Evolutionary conservation across 768 basidiomycete genomes (phyloP), one percentile per base, ranked within the genome.

Genomic region (Kwoniella bestiolae): DNA sequence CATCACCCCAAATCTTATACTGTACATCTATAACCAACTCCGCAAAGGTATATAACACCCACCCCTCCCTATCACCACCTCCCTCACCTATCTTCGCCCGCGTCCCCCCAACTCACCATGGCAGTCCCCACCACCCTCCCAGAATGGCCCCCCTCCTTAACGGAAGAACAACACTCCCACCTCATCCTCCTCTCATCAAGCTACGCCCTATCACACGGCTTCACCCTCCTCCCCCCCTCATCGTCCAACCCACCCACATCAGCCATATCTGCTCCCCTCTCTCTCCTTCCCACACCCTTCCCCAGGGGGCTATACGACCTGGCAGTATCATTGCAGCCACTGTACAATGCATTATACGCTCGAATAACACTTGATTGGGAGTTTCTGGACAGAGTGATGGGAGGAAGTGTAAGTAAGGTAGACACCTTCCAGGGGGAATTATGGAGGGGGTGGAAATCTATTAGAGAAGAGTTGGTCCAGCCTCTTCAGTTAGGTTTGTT

Each of bases 201-300:
- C 0, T 94, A 90, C 73, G 90, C 94, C 2, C 84, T 98, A 55
- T 86, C 92, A 2, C 89, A 90, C 78, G 91, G 91, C 6, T 84
- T 97, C 29, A 75, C 72, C 44, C 77, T 61, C 85, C 87, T 62
- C 83, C 87, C 1, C 74, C 82, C 26, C 41, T 59, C 55, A 21
- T 44, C 70, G 1, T 25, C 66, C 21, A 31, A 60, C 12, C 65
- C 76, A 6, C 78, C 78, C 0, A 86, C 87, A 11, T 87, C 88
- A n/a, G 89, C 88, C 0, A 91, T 94, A 70, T 91, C 96, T 77
- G 94, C 94, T 0, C 96, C 96, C 0, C 83, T 97, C 68, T 86
- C 94, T 0, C 84, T 99, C 44, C 86, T 94, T 71, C 95, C 96
- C 1, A 87, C 92, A 0, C 92, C 94, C 0, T 87, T 96, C 69